A percentile compares a stretch with the other conserved stretches of the same genome.
Conservation (phyloP, 495 filamentous ascomycete genomes). For the Cladorrhinum samala region DNA sequence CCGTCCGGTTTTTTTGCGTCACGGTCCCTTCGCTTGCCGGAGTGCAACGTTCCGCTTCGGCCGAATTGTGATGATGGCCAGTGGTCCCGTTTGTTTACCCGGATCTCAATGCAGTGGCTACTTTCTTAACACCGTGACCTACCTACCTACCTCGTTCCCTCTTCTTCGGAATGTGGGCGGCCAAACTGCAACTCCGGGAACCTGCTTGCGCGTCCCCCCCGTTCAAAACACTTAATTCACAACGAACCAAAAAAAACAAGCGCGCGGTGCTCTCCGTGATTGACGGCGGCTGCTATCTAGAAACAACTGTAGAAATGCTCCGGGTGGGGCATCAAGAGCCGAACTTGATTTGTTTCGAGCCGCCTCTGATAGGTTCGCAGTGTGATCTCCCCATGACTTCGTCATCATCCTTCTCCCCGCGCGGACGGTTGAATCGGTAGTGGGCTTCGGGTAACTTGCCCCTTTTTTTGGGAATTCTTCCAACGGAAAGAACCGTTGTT, state of each 20-base stretch:
- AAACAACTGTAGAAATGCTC: too few species aligned
- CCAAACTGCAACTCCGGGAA: not conserved
- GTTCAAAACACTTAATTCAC: not conserved
- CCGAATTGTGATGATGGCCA: not conserved
- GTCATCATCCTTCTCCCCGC: too few species aligned
- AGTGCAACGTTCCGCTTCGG: slow-evolving; percentile 4
- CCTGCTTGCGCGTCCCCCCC: not conserved
- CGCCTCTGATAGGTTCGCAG: too few species aligned
- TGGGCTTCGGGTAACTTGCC: too few species aligned
- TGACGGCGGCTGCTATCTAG: too few species aligned
- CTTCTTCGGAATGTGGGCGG: not conserved
- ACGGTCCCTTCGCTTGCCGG: slow-evolving; percentile 1
- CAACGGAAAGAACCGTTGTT: too few species aligned
- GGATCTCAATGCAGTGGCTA: not conserved
- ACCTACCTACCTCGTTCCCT: not conserved
- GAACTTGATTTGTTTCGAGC: too few species aligned
- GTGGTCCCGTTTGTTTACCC: not conserved
- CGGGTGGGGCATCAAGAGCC: too few species aligned
- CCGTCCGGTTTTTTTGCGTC: too few species aligned
- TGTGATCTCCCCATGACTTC: too few species aligned
- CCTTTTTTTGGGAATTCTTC: too few species aligned
- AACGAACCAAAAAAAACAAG: not conserved
- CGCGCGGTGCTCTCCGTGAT: not conserved
- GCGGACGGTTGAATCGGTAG: too few species aligned
- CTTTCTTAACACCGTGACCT: not conserved